A percentile compares a stretch with the other conserved stretches of the same genome.
Conservation (phyloP, 176 grass and related monocot genomes). For the Otatea glauca region DNA sequence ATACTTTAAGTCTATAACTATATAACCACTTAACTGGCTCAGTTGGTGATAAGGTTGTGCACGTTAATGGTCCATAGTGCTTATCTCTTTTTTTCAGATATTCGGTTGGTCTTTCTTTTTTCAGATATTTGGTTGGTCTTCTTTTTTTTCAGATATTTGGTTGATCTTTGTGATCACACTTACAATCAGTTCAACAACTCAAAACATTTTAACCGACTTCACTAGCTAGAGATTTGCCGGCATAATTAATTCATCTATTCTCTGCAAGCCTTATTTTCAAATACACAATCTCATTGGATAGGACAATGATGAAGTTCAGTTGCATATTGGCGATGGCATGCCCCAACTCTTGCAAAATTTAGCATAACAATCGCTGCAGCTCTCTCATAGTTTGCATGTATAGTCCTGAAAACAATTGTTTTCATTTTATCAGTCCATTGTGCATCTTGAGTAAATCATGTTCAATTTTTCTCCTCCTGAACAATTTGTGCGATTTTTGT, state of each 20-base stretch:
- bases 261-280: background rate
- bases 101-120: constrained; percentile 1
- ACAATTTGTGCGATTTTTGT: background rate
- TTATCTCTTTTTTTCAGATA: constrained; percentile 6
- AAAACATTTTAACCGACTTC: constrained; percentile 28
- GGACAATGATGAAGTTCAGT: no score
- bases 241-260: constrained; percentile 20
- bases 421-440: constrained; percentile 23
- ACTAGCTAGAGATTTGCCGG: constrained; percentile 25
- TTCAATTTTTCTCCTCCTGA: constrained; percentile 18
- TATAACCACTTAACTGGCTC: background rate
- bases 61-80: constrained; percentile 22
- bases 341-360: no score
- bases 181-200: constrained; percentile 41
- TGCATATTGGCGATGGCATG: no score
- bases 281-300: no score
- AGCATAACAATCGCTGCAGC: background rate
- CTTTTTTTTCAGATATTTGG: constrained; percentile 18
- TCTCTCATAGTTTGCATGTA: background rate
- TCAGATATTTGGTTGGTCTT: constrained; percentile 14
- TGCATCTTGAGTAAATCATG: constrained; percentile 36
- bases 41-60: constrained; percentile 22
- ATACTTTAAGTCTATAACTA: constrained; percentile 16
- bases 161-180: constrained; percentile 16
- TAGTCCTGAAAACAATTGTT: background rate